phyloP scores from a whole-genome alignment of 1,284 basidiomycete genomes.

The Psilocybe mexicana region DNA sequence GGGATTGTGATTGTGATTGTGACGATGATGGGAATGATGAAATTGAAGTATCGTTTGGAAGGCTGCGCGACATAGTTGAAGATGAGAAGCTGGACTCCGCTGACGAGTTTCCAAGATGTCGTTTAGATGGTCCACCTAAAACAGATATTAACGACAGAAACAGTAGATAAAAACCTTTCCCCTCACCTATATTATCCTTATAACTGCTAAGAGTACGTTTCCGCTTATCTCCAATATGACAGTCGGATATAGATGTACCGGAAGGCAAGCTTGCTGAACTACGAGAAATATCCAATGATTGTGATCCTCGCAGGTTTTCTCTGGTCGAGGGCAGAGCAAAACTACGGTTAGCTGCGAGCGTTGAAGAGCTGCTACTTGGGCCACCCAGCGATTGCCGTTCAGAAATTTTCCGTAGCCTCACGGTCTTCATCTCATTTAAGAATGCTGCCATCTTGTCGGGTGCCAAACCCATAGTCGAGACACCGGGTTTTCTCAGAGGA shows the following conservation, averaged over 20 bases:
- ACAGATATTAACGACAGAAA: background rate
- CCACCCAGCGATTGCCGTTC: constrained; percentile 2
- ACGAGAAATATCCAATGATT: background rate
- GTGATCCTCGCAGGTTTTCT: constrained; percentile 7
- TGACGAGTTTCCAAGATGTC: constrained; percentile 29
- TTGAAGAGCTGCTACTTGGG: background rate
- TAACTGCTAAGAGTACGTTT: constrained; percentile 31
- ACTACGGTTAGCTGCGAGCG: background rate
- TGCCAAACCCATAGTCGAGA: constrained; percentile 67
- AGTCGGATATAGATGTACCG: background rate
- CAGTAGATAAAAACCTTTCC: background rate
- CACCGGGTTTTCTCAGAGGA: constrained; percentile 47
- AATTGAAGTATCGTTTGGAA: constrained; percentile 16
- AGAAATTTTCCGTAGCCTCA: constrained; percentile 52
- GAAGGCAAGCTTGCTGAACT: background rate
- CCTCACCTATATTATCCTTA: constrained; percentile 32
- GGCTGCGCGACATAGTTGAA: constrained; percentile 8
- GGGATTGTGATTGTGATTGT: background rate
- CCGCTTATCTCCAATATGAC: constrained; percentile 32
- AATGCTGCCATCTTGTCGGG: constrained; percentile 81
- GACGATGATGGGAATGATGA: constrained; percentile 10
- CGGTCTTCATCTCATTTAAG: constrained; percentile 74
- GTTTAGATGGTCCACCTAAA: constrained; percentile 29
- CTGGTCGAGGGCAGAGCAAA: background rate
- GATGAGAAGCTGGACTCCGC: constrained; percentile 18